A percentile compares a stretch with the other conserved stretches of the same genome.
Conservation (phyloP, 371 early-diverging fungal species). For the Mortierella sp. region DNA sequence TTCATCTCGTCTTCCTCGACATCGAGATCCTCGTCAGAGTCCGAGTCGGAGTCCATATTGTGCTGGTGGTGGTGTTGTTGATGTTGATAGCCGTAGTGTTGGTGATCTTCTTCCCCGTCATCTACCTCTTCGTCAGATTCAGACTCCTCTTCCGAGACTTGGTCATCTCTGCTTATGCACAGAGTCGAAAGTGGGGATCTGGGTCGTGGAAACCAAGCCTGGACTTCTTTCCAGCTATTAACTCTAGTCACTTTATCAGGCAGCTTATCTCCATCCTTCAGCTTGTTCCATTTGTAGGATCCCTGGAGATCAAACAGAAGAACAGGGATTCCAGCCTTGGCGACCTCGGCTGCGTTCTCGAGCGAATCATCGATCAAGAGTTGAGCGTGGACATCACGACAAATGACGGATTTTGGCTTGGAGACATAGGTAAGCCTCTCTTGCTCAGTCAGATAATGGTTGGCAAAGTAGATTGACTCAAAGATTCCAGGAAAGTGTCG, state of each 20-base stretch:
- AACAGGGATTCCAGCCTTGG: constrained; percentile 59
- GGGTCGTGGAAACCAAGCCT: constrained; percentile 64
- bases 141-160: constrained; percentile 46
- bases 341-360: constrained; percentile 62
- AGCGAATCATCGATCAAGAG: constrained; percentile 65
- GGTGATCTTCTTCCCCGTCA: constrained; percentile 25
- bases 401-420: constrained; percentile 65
- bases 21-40: constrained; percentile 34
- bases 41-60: constrained; percentile 31
- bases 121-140: constrained; percentile 38
- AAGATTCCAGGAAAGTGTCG: constrained; percentile 65
- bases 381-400: constrained; percentile 65
- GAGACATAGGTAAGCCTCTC: constrained; percentile 61
- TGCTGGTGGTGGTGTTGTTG: constrained; percentile 15
- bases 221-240: constrained; percentile 62
- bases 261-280: constrained; percentile 43
- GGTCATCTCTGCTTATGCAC: constrained; percentile 53
- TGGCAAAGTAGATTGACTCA: constrained; percentile 67
- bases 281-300: constrained; percentile 62
- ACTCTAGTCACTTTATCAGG: constrained; percentile 63
- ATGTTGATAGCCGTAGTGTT: constrained; percentile 13
- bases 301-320: constrained; percentile 62
- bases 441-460: constrained; percentile 59
- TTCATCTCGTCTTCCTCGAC: constrained; percentile 36
- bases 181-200: constrained; percentile 60